Conservation (phyloP, 2,329 filamentous ascomycete genomes). For the Nemania serpens region DNA sequence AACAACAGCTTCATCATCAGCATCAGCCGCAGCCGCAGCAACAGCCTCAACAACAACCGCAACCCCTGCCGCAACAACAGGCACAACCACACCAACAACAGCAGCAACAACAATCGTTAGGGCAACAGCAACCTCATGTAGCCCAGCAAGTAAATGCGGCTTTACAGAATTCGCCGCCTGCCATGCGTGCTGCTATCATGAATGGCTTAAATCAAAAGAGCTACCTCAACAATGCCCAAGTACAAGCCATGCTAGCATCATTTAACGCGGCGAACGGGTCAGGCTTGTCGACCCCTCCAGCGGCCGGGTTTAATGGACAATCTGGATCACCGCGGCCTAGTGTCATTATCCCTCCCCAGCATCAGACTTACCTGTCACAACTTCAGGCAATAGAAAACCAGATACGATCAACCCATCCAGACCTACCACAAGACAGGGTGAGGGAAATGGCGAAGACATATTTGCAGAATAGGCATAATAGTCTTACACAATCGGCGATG, state of each 20-base stretch:
- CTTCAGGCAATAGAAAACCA: slow-evolving; percentile 58
- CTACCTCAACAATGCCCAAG: slow-evolving; percentile 58
- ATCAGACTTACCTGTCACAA: slow-evolving; percentile 53
- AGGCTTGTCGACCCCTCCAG: slow-evolving; percentile 51
- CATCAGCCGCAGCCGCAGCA: slow-evolving; percentile 32
- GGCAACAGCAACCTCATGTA: slow-evolving; percentile 37
- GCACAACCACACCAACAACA: slow-evolving; percentile 19
- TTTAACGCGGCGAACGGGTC: slow-evolving; percentile 51
- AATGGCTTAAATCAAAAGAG: slow-evolving; percentile 56
- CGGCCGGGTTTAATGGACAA: slow-evolving; percentile 50
- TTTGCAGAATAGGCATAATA: slow-evolving; percentile 50
- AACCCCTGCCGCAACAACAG: slow-evolving; percentile 23
- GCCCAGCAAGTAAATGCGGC: slow-evolving; percentile 46
- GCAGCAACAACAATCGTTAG: slow-evolving; percentile 29
- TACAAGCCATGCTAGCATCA: slow-evolving; percentile 57
- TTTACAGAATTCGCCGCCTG: slow-evolving; percentile 48
- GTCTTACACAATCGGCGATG: slow-evolving; percentile 54
- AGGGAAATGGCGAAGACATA: slow-evolving; percentile 58
- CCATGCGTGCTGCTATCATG: slow-evolving; percentile 49
- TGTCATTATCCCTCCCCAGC: slow-evolving; percentile 48
- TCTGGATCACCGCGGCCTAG: slow-evolving; percentile 52
- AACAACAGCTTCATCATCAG: slow-evolving; percentile 39
- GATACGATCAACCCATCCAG: slow-evolving; percentile 57
- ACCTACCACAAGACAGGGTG: slow-evolving; percentile 53
- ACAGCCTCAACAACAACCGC: slow-evolving; percentile 29